A percentile compares a stretch with the other conserved stretches of the same genome.
These are phyloP conservation scores for Hypoxylon sp. DNA, from an alignment of 2,329 filamentous ascomycete genomes.

Conservation along the genomic window DNA sequence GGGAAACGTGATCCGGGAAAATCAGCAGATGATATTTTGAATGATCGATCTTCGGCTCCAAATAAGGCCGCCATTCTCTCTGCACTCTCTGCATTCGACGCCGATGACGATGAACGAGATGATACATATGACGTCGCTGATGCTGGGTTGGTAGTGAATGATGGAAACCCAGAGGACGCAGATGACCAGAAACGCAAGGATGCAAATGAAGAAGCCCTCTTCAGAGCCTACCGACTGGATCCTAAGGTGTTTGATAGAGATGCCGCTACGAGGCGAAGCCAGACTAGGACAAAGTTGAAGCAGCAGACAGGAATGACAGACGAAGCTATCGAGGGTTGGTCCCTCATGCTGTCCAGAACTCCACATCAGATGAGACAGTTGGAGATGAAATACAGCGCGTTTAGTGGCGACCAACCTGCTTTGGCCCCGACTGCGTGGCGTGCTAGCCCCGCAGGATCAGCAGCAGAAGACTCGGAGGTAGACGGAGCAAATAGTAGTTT, in stretches of 20 bases:
- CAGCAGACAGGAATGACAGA: slow-evolving; percentile 89
- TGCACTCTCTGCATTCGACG: slow-evolving; percentile 88
- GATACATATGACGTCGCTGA: slow-evolving; percentile 96
- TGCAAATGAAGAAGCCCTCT: slow-evolving; percentile 77
- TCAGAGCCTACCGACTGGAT: slow-evolving; percentile 75
- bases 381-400: slow-evolving; percentile 76
- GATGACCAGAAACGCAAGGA: slow-evolving; percentile 60
- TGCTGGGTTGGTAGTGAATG: slow-evolving; percentile 88
- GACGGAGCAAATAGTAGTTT: slow-evolving; percentile 56
- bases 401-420: slow-evolving; percentile 74
- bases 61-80: slow-evolving; percentile 90
- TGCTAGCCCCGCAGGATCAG: slow-evolving; percentile 64
- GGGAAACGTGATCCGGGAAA: slow-evolving; percentile 75
- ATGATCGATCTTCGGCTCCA: slow-evolving; percentile 72
- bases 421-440: slow-evolving; percentile 76
- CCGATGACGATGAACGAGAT: slow-evolving; percentile 95
- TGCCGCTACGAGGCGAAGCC: slow-evolving; percentile 74
- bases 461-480: slow-evolving; percentile 67
- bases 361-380: slow-evolving; percentile 75
- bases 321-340: slow-evolving; percentile 95
- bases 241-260: slow-evolving; percentile 78
- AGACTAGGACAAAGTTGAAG: slow-evolving; percentile 72
- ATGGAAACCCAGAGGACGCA: slow-evolving; percentile 68
- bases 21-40: slow-evolving; percentile 79
- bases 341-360: slow-evolving; percentile 83